Conservation (phyloP, 768 basidiomycete species). For the Lentinula lateritia region DNA sequence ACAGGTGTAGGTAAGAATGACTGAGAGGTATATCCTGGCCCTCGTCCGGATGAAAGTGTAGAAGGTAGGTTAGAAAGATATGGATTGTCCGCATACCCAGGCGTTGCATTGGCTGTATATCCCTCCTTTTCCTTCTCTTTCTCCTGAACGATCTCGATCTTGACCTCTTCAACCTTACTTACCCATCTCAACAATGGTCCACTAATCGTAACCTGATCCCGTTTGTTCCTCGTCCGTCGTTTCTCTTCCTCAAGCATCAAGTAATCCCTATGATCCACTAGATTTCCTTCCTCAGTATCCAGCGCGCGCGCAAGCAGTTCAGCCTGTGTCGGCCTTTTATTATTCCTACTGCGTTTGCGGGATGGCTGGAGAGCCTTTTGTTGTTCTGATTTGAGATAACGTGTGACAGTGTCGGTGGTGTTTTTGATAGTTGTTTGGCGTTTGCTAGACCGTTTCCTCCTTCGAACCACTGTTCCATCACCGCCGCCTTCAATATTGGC, state of each 20-base stretch:
- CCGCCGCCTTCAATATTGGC: background rate
- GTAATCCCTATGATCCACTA: conserved; percentile 72
- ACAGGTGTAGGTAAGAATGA: background rate
- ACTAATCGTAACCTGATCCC: conserved; percentile 53
- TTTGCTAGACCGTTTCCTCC: conserved; percentile 49
- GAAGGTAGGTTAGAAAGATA: background rate
- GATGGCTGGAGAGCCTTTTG: conserved; percentile 57
- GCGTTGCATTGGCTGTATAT: conserved; percentile 31
- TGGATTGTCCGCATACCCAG: conserved; percentile 7
- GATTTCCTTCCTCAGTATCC: conserved; percentile 84
- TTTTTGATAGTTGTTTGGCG: conserved; percentile 68
- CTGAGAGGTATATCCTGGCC: background rate
- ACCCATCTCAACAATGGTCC: conserved; percentile 72
- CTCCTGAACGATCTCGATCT: conserved; percentile 29
- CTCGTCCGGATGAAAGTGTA: background rate
- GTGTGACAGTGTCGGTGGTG: conserved; percentile 58
- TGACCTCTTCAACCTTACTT: conserved; percentile 56
- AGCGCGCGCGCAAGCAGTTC: conserved; percentile 80
- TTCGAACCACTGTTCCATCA: background rate
- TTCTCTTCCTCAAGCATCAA: conserved; percentile 79
- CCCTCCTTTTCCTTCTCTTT: conserved; percentile 25
- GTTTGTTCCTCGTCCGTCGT: conserved; percentile 52
- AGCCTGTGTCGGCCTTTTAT: conserved; percentile 63
- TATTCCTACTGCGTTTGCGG: conserved; percentile 58
- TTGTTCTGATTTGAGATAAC: conserved; percentile 59